Evolutionary conservation across 768 basidiomycete genomes (phyloP).

Genomic region (Russula lepida): DNA sequence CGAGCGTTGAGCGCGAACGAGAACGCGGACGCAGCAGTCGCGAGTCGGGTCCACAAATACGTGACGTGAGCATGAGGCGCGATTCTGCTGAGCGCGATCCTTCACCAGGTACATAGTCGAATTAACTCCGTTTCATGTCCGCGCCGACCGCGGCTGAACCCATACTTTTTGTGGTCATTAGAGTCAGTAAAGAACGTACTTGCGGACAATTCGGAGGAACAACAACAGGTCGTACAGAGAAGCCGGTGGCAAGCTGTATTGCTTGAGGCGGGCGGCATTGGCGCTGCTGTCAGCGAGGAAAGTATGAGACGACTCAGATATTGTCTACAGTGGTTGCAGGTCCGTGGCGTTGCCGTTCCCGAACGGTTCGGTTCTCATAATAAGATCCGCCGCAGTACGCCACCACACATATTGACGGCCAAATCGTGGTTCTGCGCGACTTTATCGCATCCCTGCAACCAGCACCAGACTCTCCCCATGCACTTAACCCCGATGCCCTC

Average conservation of each 20-base stretch:
- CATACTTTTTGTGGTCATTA: not conserved
- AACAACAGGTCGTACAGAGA: conserved; percentile 55
- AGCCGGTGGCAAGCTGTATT: conserved; percentile 81
- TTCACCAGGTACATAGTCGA: not conserved
- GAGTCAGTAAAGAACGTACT: not conserved
- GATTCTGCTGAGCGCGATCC: conserved; percentile 8
- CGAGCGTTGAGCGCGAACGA: conserved; percentile 1
- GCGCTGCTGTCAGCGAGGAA: conserved; percentile 85
- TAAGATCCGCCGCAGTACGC: conserved; percentile 51
- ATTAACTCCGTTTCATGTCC: not conserved
- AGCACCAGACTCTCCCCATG: conserved; percentile 30
- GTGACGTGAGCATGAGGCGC: conserved; percentile 18
- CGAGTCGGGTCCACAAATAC: conserved; percentile 12
- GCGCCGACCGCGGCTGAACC: not conserved
- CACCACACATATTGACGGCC: conserved; percentile 78
- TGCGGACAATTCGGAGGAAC: conserved; percentile 25
- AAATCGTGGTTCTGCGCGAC: conserved; percentile 75
- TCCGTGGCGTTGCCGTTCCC: conserved; percentile 29
- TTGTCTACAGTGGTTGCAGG: conserved; percentile 83
- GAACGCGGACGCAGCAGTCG: conserved; percentile 15
- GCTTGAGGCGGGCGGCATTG: conserved; percentile 78
- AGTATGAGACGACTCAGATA: conserved; percentile 81
- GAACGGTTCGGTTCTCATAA: not conserved
- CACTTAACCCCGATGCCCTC: conserved; percentile 27
- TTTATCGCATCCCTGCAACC: conserved; percentile 68